phyloP scores from a whole-genome alignment of 2,329 filamentous ascomycete genomes.

The Pestalotiopsis sp. region DNA sequence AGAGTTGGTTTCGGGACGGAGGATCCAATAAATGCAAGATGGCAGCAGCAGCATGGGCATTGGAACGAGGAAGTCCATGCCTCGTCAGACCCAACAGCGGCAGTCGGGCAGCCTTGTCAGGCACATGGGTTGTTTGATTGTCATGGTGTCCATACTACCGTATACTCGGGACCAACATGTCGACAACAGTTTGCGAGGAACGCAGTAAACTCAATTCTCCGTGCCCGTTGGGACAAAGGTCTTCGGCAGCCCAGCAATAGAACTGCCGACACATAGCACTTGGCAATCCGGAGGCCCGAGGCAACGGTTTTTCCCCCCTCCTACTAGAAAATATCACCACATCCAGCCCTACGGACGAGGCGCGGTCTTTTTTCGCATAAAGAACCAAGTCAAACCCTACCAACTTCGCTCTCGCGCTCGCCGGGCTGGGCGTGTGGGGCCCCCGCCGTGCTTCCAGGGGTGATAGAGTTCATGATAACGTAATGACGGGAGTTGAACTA shows the following conservation, averaged over 20 bases:
- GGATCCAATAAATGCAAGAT: neutral
- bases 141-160: neutral
- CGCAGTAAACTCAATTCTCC: no score
- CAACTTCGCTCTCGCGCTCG: neutral
- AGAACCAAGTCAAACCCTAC: neutral
- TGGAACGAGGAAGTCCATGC: neutral
- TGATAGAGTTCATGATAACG: conserved; percentile 7
- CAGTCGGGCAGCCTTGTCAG: conserved; percentile 3
- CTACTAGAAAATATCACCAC: neutral
- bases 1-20: neutral
- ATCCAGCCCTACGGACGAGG: neutral
- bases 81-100: neutral
- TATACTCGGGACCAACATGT: neutral
- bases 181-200: neutral
- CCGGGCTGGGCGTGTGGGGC: neutral
- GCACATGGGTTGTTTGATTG: conserved; percentile 1
- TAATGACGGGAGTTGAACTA: neutral
- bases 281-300: neutral
- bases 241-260: no score
- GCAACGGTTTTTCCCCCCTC: neutral
- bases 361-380: neutral
- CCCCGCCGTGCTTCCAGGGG: neutral
- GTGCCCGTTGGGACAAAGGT: no score
- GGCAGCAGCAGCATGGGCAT: neutral
- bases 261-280: neutral